Conservation (phyloP, 2,329 filamentous ascomycete species). For the Allantophomopsis cytisporea region DNA sequence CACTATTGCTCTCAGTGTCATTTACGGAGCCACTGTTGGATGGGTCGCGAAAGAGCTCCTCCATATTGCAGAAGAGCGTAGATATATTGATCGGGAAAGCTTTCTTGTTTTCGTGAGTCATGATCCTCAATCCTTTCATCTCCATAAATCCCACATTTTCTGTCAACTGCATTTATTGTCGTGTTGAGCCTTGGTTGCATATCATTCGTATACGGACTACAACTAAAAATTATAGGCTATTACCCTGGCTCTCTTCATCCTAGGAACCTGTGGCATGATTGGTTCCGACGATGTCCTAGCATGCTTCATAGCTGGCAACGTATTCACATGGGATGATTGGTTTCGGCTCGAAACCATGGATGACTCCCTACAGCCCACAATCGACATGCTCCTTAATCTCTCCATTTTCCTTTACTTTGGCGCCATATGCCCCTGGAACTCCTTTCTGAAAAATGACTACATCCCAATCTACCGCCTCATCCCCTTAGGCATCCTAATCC, state of each 20-base stretch:
- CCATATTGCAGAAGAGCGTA: constrained; percentile 70
- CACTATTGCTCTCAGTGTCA: constrained; percentile 62
- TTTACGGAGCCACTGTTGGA: constrained; percentile 66
- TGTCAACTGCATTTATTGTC: too few relatives aligned
- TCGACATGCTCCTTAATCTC: constrained; percentile 89
- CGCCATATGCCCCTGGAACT: constrained; percentile 68
- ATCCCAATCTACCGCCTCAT: constrained; percentile 65
- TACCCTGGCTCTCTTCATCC: constrained; percentile 72
- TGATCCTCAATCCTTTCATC: too few relatives aligned
- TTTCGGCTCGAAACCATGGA: constrained; percentile 81
- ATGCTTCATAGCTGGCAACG: constrained; percentile 85
- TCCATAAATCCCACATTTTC: too few relatives aligned
- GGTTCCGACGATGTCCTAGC: constrained; percentile 84
- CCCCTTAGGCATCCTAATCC: constrained; percentile 58
- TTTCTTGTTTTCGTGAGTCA: constrained; percentile 29
- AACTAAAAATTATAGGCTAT: constrained; percentile 25
- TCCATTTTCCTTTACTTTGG: constrained; percentile 86
- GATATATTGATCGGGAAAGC: constrained; percentile 37
- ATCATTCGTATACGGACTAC: too few relatives aligned
- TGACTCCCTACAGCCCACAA: constrained; percentile 84
- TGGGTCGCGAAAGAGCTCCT: constrained; percentile 73
- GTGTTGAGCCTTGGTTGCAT: too few relatives aligned
- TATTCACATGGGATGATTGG: constrained; percentile 90
- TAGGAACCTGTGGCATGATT: constrained; percentile 82
- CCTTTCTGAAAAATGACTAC: constrained; percentile 55